Evolutionary conservation across 1,284 basidiomycete genomes (phyloP).

Genomic region (Exsudoporus floridanus): DNA sequence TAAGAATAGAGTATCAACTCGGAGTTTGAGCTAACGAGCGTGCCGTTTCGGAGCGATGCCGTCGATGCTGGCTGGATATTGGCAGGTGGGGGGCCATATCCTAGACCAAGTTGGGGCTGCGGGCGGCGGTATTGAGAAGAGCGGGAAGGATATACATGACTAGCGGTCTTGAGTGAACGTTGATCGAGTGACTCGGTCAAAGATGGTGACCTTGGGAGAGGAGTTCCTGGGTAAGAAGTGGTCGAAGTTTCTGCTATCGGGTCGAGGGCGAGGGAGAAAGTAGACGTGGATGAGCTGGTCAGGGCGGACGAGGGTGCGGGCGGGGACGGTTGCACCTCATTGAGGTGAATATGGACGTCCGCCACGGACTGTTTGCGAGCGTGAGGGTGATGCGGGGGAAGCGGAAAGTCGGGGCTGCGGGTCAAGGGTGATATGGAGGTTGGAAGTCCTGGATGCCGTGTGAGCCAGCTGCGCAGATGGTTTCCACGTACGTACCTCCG

Average conservation of each 20-base stretch:
- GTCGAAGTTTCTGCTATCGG: conserved; percentile 59
- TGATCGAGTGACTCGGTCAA: conserved; percentile 20
- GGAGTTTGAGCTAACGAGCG: conserved; percentile 47
- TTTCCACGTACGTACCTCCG: conserved; percentile 13
- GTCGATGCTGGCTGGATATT: conserved; percentile 16
- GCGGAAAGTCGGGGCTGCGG: conserved; percentile 50
- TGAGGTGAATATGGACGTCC: conserved; percentile 51
- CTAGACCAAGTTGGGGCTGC: conserved; percentile 44
- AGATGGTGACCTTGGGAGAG: conserved; percentile 31
- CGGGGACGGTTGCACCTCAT: conserved; percentile 30
- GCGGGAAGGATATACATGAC: conserved; percentile 23
- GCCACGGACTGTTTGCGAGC: conserved; percentile 71
- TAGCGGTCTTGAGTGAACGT: conserved; percentile 9
- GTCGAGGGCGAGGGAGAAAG: conserved; percentile 65
- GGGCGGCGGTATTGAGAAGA: conserved; percentile 32
- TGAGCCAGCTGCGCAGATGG: conserved; percentile 8
- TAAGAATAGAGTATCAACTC: conserved; percentile 86
- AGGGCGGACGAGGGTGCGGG: conserved; percentile 38
- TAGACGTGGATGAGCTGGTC: conserved; percentile 51
- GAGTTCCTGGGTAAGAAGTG: conserved; percentile 43
- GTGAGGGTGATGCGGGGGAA: conserved; percentile 68
- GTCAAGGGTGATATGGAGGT: conserved; percentile 42
- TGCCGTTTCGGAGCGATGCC: conserved; percentile 36
- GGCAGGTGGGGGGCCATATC: conserved; percentile 41
- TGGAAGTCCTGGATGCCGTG: conserved; percentile 8